Conservation (phyloP, 495 filamentous ascomycete species). For the Xylaria flabelliformis region DNA sequence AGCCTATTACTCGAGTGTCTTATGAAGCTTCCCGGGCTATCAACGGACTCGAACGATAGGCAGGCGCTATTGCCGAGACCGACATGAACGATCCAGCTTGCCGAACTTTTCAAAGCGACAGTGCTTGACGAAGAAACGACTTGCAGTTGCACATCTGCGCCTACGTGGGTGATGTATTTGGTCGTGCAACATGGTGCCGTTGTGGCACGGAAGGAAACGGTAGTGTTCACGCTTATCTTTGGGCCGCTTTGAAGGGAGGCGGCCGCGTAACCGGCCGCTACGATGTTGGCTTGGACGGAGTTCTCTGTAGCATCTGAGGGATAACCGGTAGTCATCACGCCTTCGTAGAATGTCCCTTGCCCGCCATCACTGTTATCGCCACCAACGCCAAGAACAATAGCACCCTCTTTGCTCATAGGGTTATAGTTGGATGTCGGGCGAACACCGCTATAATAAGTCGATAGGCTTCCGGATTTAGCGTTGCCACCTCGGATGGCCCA, state of each 20-base stretch:
- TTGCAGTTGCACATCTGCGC: slow-evolving; percentile 42
- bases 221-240: slow-evolving; percentile 53
- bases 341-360: slow-evolving; percentile 67
- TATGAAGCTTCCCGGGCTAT: slow-evolving; percentile 62
- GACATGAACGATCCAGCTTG: slow-evolving; percentile 60
- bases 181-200: slow-evolving; percentile 39
- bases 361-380: slow-evolving; percentile 51
- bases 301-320: slow-evolving; percentile 60
- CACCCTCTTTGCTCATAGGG: slow-evolving; percentile 65
- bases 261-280: slow-evolving; percentile 58
- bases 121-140: slow-evolving; percentile 59
- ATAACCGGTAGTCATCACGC: slow-evolving; percentile 64
- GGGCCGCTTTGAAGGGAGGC: slow-evolving; percentile 55
- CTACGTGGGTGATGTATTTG: slow-evolving; percentile 55
- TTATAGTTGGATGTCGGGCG: slow-evolving; percentile 59
- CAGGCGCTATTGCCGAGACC: slow-evolving; percentile 60
- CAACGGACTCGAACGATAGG: slow-evolving; percentile 62
- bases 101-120: slow-evolving; percentile 52
- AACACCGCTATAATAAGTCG: slow-evolving; percentile 59
- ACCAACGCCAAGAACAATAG: slow-evolving; percentile 54
- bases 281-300: slow-evolving; percentile 62
- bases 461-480: slow-evolving; percentile 57
- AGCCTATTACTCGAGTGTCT: slow-evolving; percentile 57
- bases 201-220: slow-evolving; percentile 57
- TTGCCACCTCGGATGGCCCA: slow-evolving; percentile 63